These are phyloP conservation scores for Voacanga thouarsii DNA, from an alignment of 257 asterid genomes.

Conservation along the genomic window DNA sequence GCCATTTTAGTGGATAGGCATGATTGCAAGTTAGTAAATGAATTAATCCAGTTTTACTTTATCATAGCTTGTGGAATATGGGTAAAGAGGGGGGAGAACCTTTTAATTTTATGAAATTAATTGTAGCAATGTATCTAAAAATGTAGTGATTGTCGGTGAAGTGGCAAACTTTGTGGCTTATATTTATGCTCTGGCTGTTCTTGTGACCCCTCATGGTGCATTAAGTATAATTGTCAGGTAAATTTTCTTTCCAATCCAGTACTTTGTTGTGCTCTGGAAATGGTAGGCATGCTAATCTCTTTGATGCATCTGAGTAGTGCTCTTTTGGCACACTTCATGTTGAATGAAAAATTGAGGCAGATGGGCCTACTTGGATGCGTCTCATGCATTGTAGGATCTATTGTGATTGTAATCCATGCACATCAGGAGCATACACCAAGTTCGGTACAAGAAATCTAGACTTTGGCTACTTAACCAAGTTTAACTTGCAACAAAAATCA, in stretches of 20 bases:
- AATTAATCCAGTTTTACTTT: neutral
- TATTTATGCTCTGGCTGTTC: constrained; percentile 91
- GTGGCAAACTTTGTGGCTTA: constrained; percentile 81
- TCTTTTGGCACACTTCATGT: constrained; percentile 40
- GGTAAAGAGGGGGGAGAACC: neutral
- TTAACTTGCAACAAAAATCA: neutral
- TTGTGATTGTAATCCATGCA: constrained; percentile 45
- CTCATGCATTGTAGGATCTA: constrained; percentile 44
- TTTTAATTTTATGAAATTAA: constrained; percentile 7
- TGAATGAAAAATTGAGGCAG: constrained; percentile 38
- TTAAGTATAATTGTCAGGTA: constrained; percentile 88
- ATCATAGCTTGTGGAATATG: neutral
- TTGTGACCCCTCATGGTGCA: constrained; percentile 92
- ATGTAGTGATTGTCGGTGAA: constrained; percentile 82
- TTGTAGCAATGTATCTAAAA: constrained; percentile 13
- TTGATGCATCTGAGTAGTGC: constrained; percentile 37
- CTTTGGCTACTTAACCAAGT: constrained; percentile 50
- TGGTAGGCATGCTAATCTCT: constrained; percentile 28
- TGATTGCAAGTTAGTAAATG: constrained; percentile 70
- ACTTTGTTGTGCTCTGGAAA: constrained; percentile 15
- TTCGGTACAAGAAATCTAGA: constrained; percentile 45
- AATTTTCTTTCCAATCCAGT: constrained; percentile 6
- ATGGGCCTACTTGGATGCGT: constrained; percentile 43
- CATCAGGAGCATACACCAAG: constrained; percentile 45
- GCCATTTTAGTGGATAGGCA: constrained; percentile 98